Evolutionary conservation across 1,139 yeast species (phyloP).

Genomic region (Pichia kudriavzevii): DNA sequence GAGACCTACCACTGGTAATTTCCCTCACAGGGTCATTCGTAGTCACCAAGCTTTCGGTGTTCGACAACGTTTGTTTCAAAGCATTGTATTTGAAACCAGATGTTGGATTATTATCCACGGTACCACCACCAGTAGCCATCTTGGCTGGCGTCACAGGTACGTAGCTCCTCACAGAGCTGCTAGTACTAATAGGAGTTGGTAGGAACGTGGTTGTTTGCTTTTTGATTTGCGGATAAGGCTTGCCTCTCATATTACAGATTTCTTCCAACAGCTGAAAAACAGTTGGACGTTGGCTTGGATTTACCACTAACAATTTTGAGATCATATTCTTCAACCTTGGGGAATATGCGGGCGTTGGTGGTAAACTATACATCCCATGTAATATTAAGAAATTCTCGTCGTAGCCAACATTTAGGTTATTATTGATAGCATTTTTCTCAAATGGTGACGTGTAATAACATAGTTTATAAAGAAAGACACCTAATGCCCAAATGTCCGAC

Average conservation of each 20-base stretch:
- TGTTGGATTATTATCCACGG: constrained; percentile 1
- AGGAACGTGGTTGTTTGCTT: background rate
- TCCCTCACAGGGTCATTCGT: no score
- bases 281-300: constrained; percentile 67
- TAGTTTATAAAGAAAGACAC: constrained; percentile 80
- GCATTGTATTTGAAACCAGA: constrained; percentile 5
- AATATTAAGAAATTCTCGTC: constrained; percentile 66
- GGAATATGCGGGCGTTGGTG: constrained; percentile 46
- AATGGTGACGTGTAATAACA: constrained; percentile 95
- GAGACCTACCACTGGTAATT: constrained; percentile 3
- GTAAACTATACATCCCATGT: constrained; percentile 59
- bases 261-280: constrained; percentile 63
- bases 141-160: no score
- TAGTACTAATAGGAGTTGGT: background rate
- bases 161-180: background rate
- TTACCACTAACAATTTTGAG: constrained; percentile 36
- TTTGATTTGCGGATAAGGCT: constrained; percentile 25
- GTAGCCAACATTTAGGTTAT: constrained; percentile 26
- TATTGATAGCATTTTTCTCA: constrained; percentile 43
- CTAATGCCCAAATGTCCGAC: constrained; percentile 95
- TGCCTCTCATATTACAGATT: constrained; percentile 51
- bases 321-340: constrained; percentile 65
- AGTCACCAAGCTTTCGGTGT: background rate
- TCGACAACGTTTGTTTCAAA: constrained; percentile 4
- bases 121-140: no score